phyloP scores from a whole-genome alignment of 2,329 filamentous ascomycete genomes.

The Trichoderma breve region DNA sequence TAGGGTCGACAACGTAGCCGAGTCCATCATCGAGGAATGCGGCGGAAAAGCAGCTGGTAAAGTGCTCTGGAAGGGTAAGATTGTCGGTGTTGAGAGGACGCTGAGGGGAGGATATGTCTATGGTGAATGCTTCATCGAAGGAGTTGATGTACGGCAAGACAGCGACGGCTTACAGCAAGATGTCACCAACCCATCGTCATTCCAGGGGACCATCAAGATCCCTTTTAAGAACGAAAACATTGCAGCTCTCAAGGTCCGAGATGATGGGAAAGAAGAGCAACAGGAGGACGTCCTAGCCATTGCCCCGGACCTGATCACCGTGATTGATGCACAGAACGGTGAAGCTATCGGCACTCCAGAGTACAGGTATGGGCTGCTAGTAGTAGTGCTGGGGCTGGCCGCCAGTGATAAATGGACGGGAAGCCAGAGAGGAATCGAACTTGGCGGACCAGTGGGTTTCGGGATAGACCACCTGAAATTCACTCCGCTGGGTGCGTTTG shows the following conservation, averaged over 20 bases:
- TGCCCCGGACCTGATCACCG: slow-evolving; percentile 56
- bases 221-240: slow-evolving; percentile 76
- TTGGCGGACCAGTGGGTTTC: slow-evolving; percentile 50
- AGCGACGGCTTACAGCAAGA: slow-evolving; percentile 18
- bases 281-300: slow-evolving; percentile 48
- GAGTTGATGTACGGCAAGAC: slow-evolving; percentile 40
- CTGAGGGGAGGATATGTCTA: slow-evolving; percentile 58
- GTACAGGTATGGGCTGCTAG: slow-evolving; percentile 53
- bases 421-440: slow-evolving; percentile 44
- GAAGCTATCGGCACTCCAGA: slow-evolving; percentile 57
- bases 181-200: slow-evolving; percentile 19
- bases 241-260: slow-evolving; percentile 45
- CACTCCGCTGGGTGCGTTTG: slow-evolving; percentile 46
- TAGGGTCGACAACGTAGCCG: slow-evolving; percentile 52
- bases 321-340: slow-evolving; percentile 56
- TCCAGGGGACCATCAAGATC: slow-evolving; percentile 56
- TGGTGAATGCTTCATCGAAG: slow-evolving; percentile 57
- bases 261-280: slow-evolving; percentile 36
- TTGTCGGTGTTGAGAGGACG: slow-evolving; percentile 57
- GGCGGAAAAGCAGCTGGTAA: slow-evolving; percentile 53
- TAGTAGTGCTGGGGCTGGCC: slow-evolving; percentile 48
- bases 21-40: slow-evolving; percentile 57
- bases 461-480: slow-evolving; percentile 49
- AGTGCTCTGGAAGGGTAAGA: slow-evolving; percentile 63
- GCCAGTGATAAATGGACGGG: slow-evolving; percentile 47